Conservation (phyloP, 2,329 filamentous ascomycete genomes). For the Scortechinia acanthostroma region DNA sequence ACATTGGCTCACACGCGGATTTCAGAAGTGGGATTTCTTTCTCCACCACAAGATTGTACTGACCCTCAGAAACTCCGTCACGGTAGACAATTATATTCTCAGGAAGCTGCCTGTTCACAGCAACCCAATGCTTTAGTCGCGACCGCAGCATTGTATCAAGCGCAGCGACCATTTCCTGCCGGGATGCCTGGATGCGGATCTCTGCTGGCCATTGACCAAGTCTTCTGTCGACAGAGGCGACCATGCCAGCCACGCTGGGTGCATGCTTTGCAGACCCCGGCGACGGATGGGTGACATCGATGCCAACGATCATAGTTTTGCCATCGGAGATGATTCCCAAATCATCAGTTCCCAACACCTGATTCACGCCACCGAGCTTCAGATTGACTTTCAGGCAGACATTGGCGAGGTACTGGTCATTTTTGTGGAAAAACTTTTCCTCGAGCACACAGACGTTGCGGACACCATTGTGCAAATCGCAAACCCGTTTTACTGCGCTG, state of each 20-base stretch:
- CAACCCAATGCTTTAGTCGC: constrained; percentile 60
- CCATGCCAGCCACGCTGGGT: constrained; percentile 74
- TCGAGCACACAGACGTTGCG: constrained; percentile 55
- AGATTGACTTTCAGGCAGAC: constrained; percentile 75
- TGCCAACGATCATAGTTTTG: constrained; percentile 78
- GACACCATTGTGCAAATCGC: constrained; percentile 61
- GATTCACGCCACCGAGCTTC: constrained; percentile 61
- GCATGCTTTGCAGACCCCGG: constrained; percentile 45
- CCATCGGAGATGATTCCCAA: constrained; percentile 53
- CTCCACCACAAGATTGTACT: constrained; percentile 64
- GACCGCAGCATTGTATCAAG: constrained; percentile 55
- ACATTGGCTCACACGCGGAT: constrained; percentile 60
- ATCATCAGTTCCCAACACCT: constrained; percentile 24
- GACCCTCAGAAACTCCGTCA: constrained; percentile 82
- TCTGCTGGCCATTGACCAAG: constrained; percentile 74
- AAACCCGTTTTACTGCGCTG: constrained; percentile 58
- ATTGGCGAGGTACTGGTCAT: constrained; percentile 54
- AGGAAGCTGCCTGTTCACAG: constrained; percentile 50
- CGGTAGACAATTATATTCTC: constrained; percentile 78
- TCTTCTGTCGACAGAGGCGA: constrained; percentile 64
- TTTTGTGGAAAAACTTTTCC: constrained; percentile 21
- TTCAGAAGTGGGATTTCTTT: constrained; percentile 63
- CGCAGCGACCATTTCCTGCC: constrained; percentile 65
- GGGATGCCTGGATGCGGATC: constrained; percentile 57
- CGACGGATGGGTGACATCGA: constrained; percentile 86